Evolutionary conservation across 148 eudicot species (phyloP), one percentile per base, ranked within the genome.

Genomic region (Silene latifolia): DNA sequence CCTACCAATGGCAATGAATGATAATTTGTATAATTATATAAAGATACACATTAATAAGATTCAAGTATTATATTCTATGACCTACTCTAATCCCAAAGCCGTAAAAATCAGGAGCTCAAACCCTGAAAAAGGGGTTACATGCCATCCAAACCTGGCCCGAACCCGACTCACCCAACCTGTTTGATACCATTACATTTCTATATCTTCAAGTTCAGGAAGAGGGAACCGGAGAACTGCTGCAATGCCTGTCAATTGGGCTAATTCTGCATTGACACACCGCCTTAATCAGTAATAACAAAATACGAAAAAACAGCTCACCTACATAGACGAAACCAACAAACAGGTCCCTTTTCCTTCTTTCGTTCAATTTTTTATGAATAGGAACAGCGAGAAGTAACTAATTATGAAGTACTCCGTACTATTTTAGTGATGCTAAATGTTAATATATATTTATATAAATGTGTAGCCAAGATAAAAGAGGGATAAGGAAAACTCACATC

Each of bases 221-320:
- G 98, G 98, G 48, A 95, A 95, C 17, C 97, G 98, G 71, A 95
- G 91, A 72, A 92, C 90, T 48, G 98, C 98, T 18, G 98, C 97
- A 74, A 95, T 87, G 21, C 98, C 98, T 4, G 97, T 95, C 79
- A 95, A 76, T 82, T 95, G 97, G 4, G 92, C 87, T 69, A 95
- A 84, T 83, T 95, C 98, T 94, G 95, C 81, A 69, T 67, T 7
- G 44, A 39, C 44, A 39, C 24, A 24, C 61, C 46, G 71, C 7
- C 10, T 25, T 15, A 18, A 66, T 69, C 63, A 74, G 54, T 42
- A 73, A 32, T 1, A 39, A 39, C 8, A 39, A 39, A 7, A 39
- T 39, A 39, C 44, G 1, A 39, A 39, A 39, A 5, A 39, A 39
- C 3, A 39, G 44, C 44, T 39, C 9, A 39, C 9, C 44, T 0